A percentile compares a stretch with the other conserved stretches of the same genome.
These are phyloP conservation scores for Apophysomyces sp. DNA, from an alignment of 371 early-diverging fungal genomes.

Conservation along the genomic window DNA sequence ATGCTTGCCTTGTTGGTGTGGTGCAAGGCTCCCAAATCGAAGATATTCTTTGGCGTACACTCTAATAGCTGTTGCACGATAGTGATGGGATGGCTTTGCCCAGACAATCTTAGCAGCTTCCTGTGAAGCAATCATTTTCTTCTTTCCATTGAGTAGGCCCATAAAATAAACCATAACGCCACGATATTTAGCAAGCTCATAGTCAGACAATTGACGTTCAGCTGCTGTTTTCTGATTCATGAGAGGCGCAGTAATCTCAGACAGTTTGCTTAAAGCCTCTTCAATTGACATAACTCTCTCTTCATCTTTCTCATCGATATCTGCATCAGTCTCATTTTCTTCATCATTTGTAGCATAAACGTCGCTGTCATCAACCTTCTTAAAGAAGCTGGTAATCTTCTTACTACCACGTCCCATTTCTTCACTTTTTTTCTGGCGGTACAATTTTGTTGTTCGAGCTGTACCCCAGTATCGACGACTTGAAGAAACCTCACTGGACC, in stretches of 20 bases:
- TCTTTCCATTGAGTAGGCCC: background rate
- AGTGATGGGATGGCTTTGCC: background rate
- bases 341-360: background rate
- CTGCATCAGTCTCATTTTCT: background rate
- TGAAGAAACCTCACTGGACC: background rate
- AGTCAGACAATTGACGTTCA: background rate
- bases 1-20: constrained; percentile 4
- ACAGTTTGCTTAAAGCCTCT: background rate
- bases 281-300: background rate
- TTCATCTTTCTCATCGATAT: background rate
- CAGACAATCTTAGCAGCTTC: background rate
- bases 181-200: background rate
- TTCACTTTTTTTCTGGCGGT: background rate
- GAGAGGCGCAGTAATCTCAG: background rate
- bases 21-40: background rate
- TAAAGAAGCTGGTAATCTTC: background rate
- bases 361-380: background rate
- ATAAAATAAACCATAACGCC: background rate
- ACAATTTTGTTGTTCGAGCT: background rate
- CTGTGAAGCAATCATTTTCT: background rate
- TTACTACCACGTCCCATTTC: background rate
- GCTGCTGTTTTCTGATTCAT: background rate
- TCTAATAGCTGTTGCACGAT: background rate
- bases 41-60: constrained; percentile 2
- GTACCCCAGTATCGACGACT: background rate